A percentile compares a stretch with the other conserved stretches of the same genome.
phyloP scores from a whole-genome alignment of 2,329 filamentous ascomycete species.

The Ampelomyces quisqualis region DNA sequence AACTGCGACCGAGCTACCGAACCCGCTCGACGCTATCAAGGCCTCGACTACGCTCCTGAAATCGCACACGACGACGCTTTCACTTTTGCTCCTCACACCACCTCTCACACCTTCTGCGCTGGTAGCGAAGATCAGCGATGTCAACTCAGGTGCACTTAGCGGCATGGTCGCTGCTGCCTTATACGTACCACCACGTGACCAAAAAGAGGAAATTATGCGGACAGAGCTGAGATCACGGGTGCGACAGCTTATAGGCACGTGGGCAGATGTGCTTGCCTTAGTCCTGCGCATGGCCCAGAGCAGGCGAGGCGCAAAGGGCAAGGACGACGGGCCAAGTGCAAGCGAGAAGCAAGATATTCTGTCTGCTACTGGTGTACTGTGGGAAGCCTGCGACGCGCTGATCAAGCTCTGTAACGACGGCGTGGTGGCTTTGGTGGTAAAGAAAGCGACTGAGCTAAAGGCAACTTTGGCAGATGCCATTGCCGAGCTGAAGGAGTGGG shows the following conservation, averaged over 20 bases:
- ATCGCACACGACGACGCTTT: conserved; percentile 84
- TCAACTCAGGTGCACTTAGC: conserved; percentile 72
- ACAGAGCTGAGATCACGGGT: conserved; percentile 63
- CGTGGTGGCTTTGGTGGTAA: conserved; percentile 67
- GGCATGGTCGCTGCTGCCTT: conserved; percentile 63
- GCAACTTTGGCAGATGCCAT: conserved; percentile 79
- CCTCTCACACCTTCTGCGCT: conserved; percentile 83
- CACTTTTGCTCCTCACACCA: conserved; percentile 79
- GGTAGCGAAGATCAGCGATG: conserved; percentile 66
- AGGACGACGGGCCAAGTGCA: conserved; percentile 25
- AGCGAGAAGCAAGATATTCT: conserved; percentile 50
- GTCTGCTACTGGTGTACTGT: conserved; percentile 72
- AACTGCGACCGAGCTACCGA: conserved; percentile 26
- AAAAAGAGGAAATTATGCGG: conserved; percentile 50
- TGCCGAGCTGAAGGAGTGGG: conserved; percentile 85
- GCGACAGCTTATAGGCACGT: conserved; percentile 62
- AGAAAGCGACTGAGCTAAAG: conserved; percentile 71
- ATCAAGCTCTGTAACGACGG: conserved; percentile 65
- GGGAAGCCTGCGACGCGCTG: conserved; percentile 79
- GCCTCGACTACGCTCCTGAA: conserved; percentile 72
- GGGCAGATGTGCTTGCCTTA: conserved; percentile 60
- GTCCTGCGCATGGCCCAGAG: conserved; percentile 61
- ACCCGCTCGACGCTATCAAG: conserved; percentile 66
- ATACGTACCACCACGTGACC: conserved; percentile 14
- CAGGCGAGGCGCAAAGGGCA: conserved; percentile 37